A percentile compares a stretch with the other conserved stretches of the same genome.
phyloP scores from a whole-genome alignment of 371 early-diverging fungal species.

The Rozella allomycis region DNA sequence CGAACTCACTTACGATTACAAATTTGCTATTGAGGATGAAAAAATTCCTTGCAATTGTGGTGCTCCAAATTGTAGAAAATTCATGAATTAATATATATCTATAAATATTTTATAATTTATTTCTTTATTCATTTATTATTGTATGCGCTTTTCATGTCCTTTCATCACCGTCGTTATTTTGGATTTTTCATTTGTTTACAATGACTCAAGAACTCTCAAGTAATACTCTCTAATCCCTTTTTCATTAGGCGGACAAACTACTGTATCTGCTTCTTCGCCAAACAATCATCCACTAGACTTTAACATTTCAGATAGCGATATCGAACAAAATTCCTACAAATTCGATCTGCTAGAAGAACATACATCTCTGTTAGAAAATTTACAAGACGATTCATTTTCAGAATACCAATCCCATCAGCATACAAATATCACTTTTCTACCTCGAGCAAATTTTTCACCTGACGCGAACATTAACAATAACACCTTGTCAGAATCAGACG shows the following conservation, averaged over 20 bases:
- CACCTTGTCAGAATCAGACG: no score
- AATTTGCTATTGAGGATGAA: slow-evolving; percentile 74
- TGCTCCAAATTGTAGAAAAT: slow-evolving; percentile 53
- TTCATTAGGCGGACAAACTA: slow-evolving; percentile 53
- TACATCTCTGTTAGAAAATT: no score
- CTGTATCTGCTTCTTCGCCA: no score
- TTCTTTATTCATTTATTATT: background rate
- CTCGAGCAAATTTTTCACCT: no score
- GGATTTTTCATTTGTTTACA: slow-evolving; percentile 1
- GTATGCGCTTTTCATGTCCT: background rate
- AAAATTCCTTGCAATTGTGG: slow-evolving; percentile 91
- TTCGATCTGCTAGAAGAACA: no score
- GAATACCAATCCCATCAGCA: no score
- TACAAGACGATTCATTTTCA: no score
- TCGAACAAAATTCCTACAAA: no score
- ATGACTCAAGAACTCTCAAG: slow-evolving; percentile 38
- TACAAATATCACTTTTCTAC: no score
- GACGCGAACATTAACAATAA: no score
- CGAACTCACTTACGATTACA: slow-evolving; percentile 97
- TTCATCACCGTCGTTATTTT: background rate
- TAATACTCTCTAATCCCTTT: slow-evolving; percentile 47
- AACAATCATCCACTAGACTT: no score
- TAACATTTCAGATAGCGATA: no score
- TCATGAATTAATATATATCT: slow-evolving; percentile 15
- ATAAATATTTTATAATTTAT: slow-evolving; percentile 1